A percentile compares a stretch with the other conserved stretches of the same genome.
phyloP scores from a whole-genome alignment of 164 flowering plant species.

The Vitis vinifera region ASM3070453v1 NC_081810.1:1976001-1976500 shows the following conservation, averaged over 20 bases:
- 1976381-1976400: slow-evolving; percentile 64
- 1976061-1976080: slow-evolving; percentile 32
- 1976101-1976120: slow-evolving; percentile 61
- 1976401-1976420: slow-evolving; percentile 78
- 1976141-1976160: slow-evolving; percentile 81
- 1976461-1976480: not conserved
- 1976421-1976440: slow-evolving; percentile 67
- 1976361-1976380: slow-evolving; percentile 61
- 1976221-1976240: slow-evolving; percentile 70
- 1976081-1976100: slow-evolving; percentile 47
- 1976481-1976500: slow-evolving; percentile 12
- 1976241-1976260: slow-evolving; percentile 84
- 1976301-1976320: slow-evolving; percentile 52
- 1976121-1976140: slow-evolving; percentile 66
- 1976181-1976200: slow-evolving; percentile 75
- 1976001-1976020: not conserved
- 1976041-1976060: not conserved
- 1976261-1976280: slow-evolving; percentile 63
- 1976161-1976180: slow-evolving; percentile 64
- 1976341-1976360: slow-evolving; percentile 38
- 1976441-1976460: not conserved
- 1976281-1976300: slow-evolving; percentile 86
- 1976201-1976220: slow-evolving; percentile 75
- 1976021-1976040: not conserved
- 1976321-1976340: slow-evolving; percentile 48